phyloP scores from a whole-genome alignment of 164 flowering plant genomes.

The Nymphaea thermarum region DNA sequence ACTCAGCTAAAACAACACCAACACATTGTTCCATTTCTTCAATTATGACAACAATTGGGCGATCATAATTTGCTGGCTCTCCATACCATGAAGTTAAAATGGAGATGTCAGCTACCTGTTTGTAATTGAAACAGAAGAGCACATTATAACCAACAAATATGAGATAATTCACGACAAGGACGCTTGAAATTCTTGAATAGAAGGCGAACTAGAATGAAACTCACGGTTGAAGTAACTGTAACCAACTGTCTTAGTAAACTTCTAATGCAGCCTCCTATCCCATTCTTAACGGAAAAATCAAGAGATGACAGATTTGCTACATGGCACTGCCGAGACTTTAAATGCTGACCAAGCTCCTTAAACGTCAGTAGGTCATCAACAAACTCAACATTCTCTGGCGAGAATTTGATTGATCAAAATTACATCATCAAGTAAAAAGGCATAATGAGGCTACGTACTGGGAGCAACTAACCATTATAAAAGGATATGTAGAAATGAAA shows the following conservation, averaged over 20 bases:
- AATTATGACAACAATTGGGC: conserved; percentile 61
- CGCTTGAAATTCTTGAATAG: neutral
- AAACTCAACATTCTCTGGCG: conserved; percentile 69
- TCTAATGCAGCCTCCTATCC: conserved; percentile 68
- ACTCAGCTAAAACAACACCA: conserved; percentile 61
- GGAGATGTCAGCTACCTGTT: conserved; percentile 61
- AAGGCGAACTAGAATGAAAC: conserved; percentile 5
- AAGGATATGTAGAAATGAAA: neutral
- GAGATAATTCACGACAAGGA: neutral
- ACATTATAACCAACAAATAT: conserved; percentile 2
- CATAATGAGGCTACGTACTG: neutral
- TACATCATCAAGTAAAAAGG: neutral
- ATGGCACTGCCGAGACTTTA: conserved; percentile 64
- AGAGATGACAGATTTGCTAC: conserved; percentile 73
- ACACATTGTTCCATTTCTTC: conserved; percentile 76
- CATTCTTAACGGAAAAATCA: conserved; percentile 57
- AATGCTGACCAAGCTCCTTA: conserved; percentile 53
- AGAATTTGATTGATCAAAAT: neutral
- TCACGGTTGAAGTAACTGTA: conserved; percentile 36
- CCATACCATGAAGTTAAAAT: conserved; percentile 75
- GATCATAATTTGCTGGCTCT: conserved; percentile 34
- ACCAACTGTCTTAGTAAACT: conserved; percentile 61
- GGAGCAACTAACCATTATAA: neutral
- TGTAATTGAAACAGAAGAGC: conserved; percentile 3
- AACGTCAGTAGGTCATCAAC: conserved; percentile 88